Evolutionary conservation across 164 flowering plant species (phyloP), one percentile per base, ranked within the genome.

Genomic region (Litsea cubeba): DNA sequence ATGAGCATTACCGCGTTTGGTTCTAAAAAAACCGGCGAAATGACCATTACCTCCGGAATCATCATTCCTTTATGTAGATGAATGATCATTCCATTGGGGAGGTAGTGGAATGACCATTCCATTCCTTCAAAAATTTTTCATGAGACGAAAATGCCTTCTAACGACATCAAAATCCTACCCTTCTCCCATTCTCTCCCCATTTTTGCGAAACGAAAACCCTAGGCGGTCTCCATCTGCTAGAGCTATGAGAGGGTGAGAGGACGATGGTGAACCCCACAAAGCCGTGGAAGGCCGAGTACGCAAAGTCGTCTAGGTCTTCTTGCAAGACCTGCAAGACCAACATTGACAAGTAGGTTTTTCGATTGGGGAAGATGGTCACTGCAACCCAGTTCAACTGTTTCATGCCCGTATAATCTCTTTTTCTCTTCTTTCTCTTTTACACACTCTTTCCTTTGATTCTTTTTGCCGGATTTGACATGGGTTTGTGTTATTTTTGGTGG

Each of bases 231-330:
- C 58, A 8, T 18, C 58, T 51, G 1, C 58, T 8, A 17, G 17
- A 12, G 57, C 57, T 12, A 18, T n/a, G 24, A n/a, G 10, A 32
- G 11, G 32, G 12, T 11, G 32, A 24, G 20, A 65, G 40, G 5
- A 18, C 12, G 72, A 92, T 91, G 98, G 89, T 94, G 85, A 88
- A 62, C 54, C 90, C 91, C 12, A 84, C 81, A 28, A 93, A 90
- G 88, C 89, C 97, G 71, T 96, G 99, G 99, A 96, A 91, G 75
- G 94, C 81, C 17, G 98, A 96, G 82, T 96, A 96, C 74, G 98
- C 98, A 11, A 96, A 94, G 82, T 94, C 99, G 3, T 84, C 80
- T 5, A 81, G 99, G 71, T 87, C 99, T 0, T 91, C 95, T 0
- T 94, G 99, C 87, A 91, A 86, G 73, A 83, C 94, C 66, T 96